Percentiles rank a stretch among this genome's conserved stretches.
These are phyloP conservation scores for Polytrichum commune DNA, from an alignment of 225 moss, liverwort and hornwort species.

Conservation along the genomic window DNA sequence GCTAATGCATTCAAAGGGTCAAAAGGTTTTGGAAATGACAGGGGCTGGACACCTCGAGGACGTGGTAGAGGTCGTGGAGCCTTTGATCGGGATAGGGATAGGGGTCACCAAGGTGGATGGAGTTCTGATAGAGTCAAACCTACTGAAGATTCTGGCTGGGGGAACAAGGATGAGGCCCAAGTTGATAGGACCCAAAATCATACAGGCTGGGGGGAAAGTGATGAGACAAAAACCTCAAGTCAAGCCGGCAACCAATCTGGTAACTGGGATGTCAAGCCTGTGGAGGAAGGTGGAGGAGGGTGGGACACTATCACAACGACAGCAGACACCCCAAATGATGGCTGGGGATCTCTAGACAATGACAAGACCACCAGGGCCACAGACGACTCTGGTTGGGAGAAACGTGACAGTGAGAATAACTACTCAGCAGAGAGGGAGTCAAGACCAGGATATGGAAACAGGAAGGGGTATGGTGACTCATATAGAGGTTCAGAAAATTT, in stretches of 20 bases:
- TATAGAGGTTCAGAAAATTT: neutral
- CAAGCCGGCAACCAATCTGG: neutral
- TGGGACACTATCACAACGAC: slow-evolving; percentile 27
- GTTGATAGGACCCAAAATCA: no score
- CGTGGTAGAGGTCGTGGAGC: neutral
- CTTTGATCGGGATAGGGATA: neutral
- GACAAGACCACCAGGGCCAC: slow-evolving; percentile 6
- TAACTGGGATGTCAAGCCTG: slow-evolving; percentile 8
- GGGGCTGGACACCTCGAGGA: neutral
- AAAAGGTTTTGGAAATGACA: neutral
- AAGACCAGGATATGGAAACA: neutral
- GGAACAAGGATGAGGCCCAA: neutral
- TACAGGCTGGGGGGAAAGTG: neutral
- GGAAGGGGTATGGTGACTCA: neutral
- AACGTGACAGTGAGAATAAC: slow-evolving; percentile 15
- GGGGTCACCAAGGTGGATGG: neutral
- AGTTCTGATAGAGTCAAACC: no score
- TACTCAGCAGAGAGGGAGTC: slow-evolving; percentile 13
- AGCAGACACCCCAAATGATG: slow-evolving; percentile 18
- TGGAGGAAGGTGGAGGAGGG: slow-evolving; percentile 18
- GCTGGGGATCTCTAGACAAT: slow-evolving; percentile 20
- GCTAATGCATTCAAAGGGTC: neutral
- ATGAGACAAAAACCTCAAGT: neutral
- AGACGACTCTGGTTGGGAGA: slow-evolving; percentile 9
- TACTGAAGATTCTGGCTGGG: neutral